phyloP scores from a whole-genome alignment of 805 yeast genomes.

The Ogataea siamensis region DNA sequence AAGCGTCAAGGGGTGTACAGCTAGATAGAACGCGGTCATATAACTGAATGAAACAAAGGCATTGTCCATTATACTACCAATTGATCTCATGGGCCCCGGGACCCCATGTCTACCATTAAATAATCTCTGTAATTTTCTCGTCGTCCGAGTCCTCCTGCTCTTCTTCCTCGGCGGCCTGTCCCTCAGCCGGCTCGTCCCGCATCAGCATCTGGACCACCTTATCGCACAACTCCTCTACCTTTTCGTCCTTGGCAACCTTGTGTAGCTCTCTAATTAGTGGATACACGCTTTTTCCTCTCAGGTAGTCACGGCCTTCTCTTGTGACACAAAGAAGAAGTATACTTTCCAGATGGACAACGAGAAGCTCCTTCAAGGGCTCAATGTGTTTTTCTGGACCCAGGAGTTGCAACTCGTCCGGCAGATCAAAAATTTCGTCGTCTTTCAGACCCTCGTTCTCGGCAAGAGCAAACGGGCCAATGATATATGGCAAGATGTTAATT shows the following conservation, averaged over 20 bases:
- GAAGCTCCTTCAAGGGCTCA: slow-evolving; percentile 67
- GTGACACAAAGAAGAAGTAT: slow-evolving; percentile 78
- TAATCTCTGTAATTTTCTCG: slow-evolving; percentile 52
- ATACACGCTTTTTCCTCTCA: slow-evolving; percentile 82
- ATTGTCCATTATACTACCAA: background rate
- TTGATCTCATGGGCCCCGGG: no score
- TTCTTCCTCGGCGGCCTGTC: slow-evolving; percentile 46
- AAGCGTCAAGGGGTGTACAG: slow-evolving; percentile 18
- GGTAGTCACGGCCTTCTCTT: slow-evolving; percentile 63
- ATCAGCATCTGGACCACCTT: slow-evolving; percentile 84
- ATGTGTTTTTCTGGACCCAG: slow-evolving; percentile 71
- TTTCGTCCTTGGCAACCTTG: slow-evolving; percentile 43
- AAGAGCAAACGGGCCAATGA: slow-evolving; percentile 76
- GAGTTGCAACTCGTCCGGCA: slow-evolving; percentile 86
- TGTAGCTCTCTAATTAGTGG: slow-evolving; percentile 86
- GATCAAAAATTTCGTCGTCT: slow-evolving; percentile 78
- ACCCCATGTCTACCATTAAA: slow-evolving; percentile 35
- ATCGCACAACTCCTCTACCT: slow-evolving; percentile 69
- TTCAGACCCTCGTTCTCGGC: slow-evolving; percentile 57
- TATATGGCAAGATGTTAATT: slow-evolving; percentile 76
- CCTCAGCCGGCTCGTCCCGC: slow-evolving; percentile 74
- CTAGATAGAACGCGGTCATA: slow-evolving; percentile 11
- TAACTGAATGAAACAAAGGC: slow-evolving; percentile 1
- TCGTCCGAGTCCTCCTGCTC: slow-evolving; percentile 49
- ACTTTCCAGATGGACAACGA: slow-evolving; percentile 74